Base-by-base conservation (phyloP, 1,284 basidiomycete species). In the Papiliotrema terrestris region DNA sequence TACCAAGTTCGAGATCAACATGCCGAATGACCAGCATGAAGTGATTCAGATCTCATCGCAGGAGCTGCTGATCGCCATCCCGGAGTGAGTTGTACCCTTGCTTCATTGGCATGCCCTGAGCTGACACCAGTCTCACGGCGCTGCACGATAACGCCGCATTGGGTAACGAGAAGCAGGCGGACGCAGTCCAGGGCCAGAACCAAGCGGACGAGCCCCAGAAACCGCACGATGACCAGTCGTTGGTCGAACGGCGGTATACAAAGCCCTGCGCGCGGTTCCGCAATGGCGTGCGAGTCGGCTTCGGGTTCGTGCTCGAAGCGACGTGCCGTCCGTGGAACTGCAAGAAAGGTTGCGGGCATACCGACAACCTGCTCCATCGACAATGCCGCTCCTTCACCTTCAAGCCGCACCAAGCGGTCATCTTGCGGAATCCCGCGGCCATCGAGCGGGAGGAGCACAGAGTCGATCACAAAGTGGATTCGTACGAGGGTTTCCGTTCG, bases 251-350 rank as follows among this genome's bases (percentile, higher is more conserved):
- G 46, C 54, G 65, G 50, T 68, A 66, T 42, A 75, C 73, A 55
- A 83, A 82, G 62, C 76, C 90, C 26, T 90, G 88, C 59, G 91
- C 91, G 9, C 88, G 89, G 65, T 83, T 97, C 61, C 82, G 83
- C 29, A 89, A 90, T 54, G 94, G 94, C 17, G 87, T 95, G n/a
- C 83, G 89, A 29, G 94, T 93, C 75, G 95, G 95, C 8, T 82
- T 95, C 26, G 91, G 93, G 1, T 84, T 91, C 68, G 81, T 82
- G 9, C 81, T 93, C 43, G 95, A 98, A 74, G 83, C 91, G 45
- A 83, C 92, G 0, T 98, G 95, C 74, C 83, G 83, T 8, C 75
- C 81, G n/a, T 84, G 74, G 49, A 75, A 83, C 43, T 98, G 94
- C 68, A 42, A 54, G 17, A 42, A 63, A 15, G 79, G 75, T 14